phyloP scores from a whole-genome alignment of 345 rosid species.

The Aegle marmelos region DNA sequence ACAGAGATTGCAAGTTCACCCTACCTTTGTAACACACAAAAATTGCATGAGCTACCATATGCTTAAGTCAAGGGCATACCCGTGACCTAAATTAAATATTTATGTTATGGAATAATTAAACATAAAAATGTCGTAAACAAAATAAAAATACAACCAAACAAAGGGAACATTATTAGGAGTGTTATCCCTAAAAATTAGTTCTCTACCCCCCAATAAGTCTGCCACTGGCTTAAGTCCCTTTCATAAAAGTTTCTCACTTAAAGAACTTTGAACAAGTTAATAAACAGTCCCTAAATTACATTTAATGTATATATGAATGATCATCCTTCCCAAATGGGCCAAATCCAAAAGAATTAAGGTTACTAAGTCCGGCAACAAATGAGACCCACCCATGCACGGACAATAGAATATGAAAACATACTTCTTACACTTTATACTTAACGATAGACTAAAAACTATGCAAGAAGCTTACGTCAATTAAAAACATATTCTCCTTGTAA shows the following conservation, averaged over 20 bases:
- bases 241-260: neutral
- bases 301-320: neutral
- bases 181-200: no score
- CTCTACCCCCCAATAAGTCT: no score
- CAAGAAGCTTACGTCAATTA: slow-evolving; percentile 64
- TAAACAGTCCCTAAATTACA: neutral
- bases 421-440: neutral
- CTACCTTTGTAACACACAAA: neutral
- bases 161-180: no score
- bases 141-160: no score
- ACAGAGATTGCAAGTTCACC: neutral
- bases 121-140: no score
- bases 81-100: no score
- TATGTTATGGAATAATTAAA: no score
- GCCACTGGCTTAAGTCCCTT: neutral
- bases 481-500: slow-evolving; percentile 95
- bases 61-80: neutral
- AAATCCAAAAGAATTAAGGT: neutral
- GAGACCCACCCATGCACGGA: neutral
- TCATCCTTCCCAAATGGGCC: neutral
- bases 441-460: neutral
- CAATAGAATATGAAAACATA: neutral
- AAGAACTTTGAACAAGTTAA: neutral
- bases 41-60: neutral
- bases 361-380: neutral